These are phyloP conservation scores for Cenococcum geophilum DNA, from an alignment of 495 filamentous ascomycete species.

Conservation along the genomic window DNA sequence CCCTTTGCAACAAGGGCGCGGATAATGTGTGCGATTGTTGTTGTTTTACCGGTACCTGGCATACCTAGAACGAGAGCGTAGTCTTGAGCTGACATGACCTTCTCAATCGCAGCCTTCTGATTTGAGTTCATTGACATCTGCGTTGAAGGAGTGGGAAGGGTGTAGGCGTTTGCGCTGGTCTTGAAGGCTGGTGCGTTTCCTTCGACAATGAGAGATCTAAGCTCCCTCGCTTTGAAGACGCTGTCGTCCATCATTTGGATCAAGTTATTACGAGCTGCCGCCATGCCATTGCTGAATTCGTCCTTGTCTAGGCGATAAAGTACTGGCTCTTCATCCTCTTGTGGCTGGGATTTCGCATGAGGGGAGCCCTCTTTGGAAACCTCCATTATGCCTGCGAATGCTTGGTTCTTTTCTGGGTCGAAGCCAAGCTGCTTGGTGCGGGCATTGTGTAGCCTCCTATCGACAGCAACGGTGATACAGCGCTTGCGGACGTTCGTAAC, in stretches of 20 bases:
- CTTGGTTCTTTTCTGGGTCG: slow-evolving; percentile 66
- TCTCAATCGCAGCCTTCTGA: slow-evolving; percentile 77
- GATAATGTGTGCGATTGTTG: slow-evolving; percentile 96
- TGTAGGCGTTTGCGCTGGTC: slow-evolving; percentile 52
- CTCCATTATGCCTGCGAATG: slow-evolving; percentile 89
- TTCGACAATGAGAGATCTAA: slow-evolving; percentile 74
- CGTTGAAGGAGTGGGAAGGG: slow-evolving; percentile 42
- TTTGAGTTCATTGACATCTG: slow-evolving; percentile 71
- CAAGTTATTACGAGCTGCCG: slow-evolving; percentile 85
- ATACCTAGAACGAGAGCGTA: slow-evolving; percentile 95
- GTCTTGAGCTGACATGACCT: slow-evolving; percentile 90
- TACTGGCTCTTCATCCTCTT: slow-evolving; percentile 49
- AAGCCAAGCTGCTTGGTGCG: slow-evolving; percentile 70
- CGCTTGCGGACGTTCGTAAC: slow-evolving; percentile 67
- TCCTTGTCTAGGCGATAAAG: slow-evolving; percentile 91
- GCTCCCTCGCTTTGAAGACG: slow-evolving; percentile 61
- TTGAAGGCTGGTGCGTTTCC: slow-evolving; percentile 67
- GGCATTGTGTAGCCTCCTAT: slow-evolving; percentile 79
- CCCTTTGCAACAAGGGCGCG: slow-evolving; percentile 80
- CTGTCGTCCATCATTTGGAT: slow-evolving; percentile 84
- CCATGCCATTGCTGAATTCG: slow-evolving; percentile 97
- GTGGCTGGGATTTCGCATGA: slow-evolving; percentile 37
- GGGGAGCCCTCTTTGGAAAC: slow-evolving; percentile 52
- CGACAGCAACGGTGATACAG: slow-evolving; percentile 78
- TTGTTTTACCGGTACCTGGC: slow-evolving; percentile 97